These are phyloP conservation scores for Populus tomentosa DNA, from an alignment of 441 rosid species.

Conservation along the genomic window DNA sequence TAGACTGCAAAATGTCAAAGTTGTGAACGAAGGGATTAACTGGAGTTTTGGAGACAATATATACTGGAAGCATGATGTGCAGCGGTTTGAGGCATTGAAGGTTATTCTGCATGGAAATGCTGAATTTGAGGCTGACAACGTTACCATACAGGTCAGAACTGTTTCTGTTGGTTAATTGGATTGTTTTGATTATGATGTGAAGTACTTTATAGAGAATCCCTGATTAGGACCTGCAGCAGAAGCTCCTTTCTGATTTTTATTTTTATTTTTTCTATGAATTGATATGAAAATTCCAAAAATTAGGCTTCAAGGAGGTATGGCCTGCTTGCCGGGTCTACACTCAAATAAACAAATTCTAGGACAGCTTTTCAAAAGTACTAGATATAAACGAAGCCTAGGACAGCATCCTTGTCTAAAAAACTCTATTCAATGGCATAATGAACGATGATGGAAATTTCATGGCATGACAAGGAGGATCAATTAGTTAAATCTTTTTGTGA, in stretches of 20 bases:
- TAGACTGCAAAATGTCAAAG: slow-evolving; percentile 64
- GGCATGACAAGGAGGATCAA: background rate
- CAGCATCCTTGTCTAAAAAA: background rate
- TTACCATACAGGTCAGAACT: slow-evolving; percentile 48
- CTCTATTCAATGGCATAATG: too few species aligned
- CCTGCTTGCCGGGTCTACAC: background rate
- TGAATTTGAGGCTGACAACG: slow-evolving; percentile 81
- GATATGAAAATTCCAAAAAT: background rate
- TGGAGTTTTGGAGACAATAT: slow-evolving; percentile 67
- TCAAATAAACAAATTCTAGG: background rate
- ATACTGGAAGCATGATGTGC: slow-evolving; percentile 84
- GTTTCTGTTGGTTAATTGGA: background rate
- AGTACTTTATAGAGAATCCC: background rate
- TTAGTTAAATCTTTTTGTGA: background rate
- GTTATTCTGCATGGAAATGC: slow-evolving; percentile 84
- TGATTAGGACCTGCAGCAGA: background rate
- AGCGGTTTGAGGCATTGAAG: slow-evolving; percentile 59
- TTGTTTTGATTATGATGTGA: background rate
- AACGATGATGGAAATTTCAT: background rate
- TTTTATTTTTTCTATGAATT: background rate
- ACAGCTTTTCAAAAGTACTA: background rate
- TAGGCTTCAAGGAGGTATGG: background rate
- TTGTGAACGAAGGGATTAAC: slow-evolving; percentile 72
- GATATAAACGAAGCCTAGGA: background rate
- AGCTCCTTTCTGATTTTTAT: background rate